Evolutionary conservation across 148 eudicot species (phyloP), one percentile per base, ranked within the genome.

Genomic region (Cornus kousa): DNA sequence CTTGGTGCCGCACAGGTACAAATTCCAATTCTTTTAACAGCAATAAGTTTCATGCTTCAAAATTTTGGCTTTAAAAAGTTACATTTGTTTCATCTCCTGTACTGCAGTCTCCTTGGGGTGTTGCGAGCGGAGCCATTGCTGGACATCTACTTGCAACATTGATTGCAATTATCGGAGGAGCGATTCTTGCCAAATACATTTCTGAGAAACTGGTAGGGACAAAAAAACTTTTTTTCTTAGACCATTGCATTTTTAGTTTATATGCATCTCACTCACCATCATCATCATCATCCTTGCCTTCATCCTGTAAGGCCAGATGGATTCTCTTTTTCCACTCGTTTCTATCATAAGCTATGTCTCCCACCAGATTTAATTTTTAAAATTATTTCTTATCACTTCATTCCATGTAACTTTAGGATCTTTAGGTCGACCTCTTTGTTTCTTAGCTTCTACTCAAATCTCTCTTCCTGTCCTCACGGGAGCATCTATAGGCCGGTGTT

Each of bases 1-100:
- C 97, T 93, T 66, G 99, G 95, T 64, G 99, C 98, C 59, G 98
- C 99, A 53, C 99, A 96, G 99, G 99, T 96, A 83, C 31, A 17
- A 17, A 60, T 50, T 73, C 68, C 28, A 4, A 33, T 35, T 35
- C 37, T 35, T 35, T 35, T 35, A 35, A 4, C 37, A 35, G 37
- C 37, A 35, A 35, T 35, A 35, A 11, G 40, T 10, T 35, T 19
- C 66, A 62, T 62, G 66, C 22, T 62, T 62, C 23, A 5, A 20
- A 62, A 62, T 62, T 62, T 57, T 7, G 6, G 66, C 23, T 5
- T 1, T 62, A 62, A 0, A 62, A 62, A 62, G 8, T 17, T 62
- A n/a, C 66, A 5, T n/a, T 62, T 11, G 14, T 64, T 72, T 32
- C 4, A 9, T 23, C 70, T 53, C 16, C 20, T 39, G 28, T 68